Base-by-base conservation (phyloP, 331 rosid species). In the Malus hybrid region DNA sequence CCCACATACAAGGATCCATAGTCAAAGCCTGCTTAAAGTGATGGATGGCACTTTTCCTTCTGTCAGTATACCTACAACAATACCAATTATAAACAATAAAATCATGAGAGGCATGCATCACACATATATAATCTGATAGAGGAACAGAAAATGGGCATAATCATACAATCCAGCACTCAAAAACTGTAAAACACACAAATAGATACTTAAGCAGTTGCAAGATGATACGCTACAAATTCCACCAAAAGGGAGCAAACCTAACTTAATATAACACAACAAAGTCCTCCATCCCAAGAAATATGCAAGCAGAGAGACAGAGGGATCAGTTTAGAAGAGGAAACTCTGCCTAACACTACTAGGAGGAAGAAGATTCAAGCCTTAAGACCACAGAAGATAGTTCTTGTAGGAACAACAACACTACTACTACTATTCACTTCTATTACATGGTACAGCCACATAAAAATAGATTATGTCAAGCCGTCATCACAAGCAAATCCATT, bases 1-100 rank as follows among this genome's bases (percentile, higher is more conserved):
- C 86, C 99, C 99, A 95, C 94, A 95, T 88, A 70, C 89, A 80
- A 63, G 99, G 96, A 87, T 95, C 97, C 80, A 87, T 39, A 34
- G 83, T 87, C 70, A 90, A 82, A 71, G 99, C 99, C 84, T 84
- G 94, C 85, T 89, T 91, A 80, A 95, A 95, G 84, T 92, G 96
- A 82, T 84, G 87, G n/a, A 88, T 64, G 44, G 99, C 96, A 78
- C 86, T 90, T 89, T 84, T 87, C 87, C 84, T 86, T 86, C 97
- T 89, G 80, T 95, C 99, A 57, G 99, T 90, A 85, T 95, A 89
- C 90, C 99, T 95, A 86, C 70, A 86, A 56, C 36, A 42, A 79
- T 80, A 36, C 32, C 63, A 70, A 34, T 66, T 75, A 79, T 42
- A 77, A 70, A 55, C 29, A 60, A 70, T n/a, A 56, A 68, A 62